These are phyloP conservation scores for Lactarius pseudohatsudake DNA, from an alignment of 768 basidiomycete species.

Conservation along the genomic window DNA sequence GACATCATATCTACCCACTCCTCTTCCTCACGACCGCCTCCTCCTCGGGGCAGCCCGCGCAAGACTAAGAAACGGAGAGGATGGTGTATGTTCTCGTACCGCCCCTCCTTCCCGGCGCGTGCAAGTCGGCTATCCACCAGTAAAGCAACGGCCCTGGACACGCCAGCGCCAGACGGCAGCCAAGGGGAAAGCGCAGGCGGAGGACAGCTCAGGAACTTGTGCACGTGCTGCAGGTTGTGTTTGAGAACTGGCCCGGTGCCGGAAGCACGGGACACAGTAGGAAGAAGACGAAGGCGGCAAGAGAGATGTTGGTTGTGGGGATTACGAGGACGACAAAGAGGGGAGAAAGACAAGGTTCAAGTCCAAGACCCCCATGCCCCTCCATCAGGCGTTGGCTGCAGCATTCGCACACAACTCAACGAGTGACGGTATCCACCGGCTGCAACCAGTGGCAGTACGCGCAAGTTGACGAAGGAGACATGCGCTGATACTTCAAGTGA, in stretches of 20 bases:
- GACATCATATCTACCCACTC: constrained; percentile 14
- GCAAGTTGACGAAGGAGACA: too few species aligned
- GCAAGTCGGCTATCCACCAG: too few species aligned
- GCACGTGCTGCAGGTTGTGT: constrained; percentile 15
- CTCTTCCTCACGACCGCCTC: background rate
- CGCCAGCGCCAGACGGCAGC: too few species aligned
- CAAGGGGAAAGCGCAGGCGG: background rate
- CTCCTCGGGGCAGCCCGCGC: background rate
- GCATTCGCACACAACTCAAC: constrained; percentile 18
- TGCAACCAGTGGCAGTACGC: too few species aligned
- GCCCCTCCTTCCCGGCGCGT: too few species aligned
- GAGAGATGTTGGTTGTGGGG: background rate
- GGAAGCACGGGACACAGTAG: background rate
- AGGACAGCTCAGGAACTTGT: constrained; percentile 11
- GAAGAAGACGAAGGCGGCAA: background rate
- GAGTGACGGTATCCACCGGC: constrained; percentile 2
- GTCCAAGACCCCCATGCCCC: background rate
- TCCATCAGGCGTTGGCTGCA: constrained; percentile 1
- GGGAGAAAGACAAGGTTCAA: background rate
- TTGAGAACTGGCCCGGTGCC: constrained; percentile 9
- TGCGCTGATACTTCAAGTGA: background rate
- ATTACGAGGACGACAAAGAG: background rate
- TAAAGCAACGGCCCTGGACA: too few species aligned
- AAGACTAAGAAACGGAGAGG: too few species aligned
- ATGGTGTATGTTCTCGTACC: too few species aligned